Base-by-base conservation (phyloP, 2,329 filamentous ascomycete genomes). In the Epichloe bromicola region DNA sequence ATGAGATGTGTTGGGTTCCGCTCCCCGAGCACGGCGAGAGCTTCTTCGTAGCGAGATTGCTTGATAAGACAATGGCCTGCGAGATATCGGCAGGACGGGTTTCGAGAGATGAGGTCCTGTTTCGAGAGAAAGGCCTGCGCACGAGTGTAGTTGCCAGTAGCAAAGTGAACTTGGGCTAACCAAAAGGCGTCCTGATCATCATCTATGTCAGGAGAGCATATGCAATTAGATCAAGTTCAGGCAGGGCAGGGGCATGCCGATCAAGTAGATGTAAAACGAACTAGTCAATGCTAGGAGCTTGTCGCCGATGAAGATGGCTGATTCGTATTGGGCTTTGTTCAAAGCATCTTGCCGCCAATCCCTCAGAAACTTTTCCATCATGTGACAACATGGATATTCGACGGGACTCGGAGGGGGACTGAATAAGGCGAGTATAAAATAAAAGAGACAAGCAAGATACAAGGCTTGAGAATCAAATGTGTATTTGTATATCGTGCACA, bases 121-220 rank as follows among this genome's bases (percentile, higher is more conserved):
- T 88, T 85, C 33, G 83, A 81, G 55, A 98, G 81, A 57, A 96
- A 86, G 23, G 87, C 79, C 60, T 95, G 84, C 3, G 93, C 90
- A 60, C 93, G 86, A 8, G 86, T 93, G 67, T 95, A 96, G 72
- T 97, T 95, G 60, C 88, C 90, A 46, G 88, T 93, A 48, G 85
- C 86, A 70, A 97, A 98, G 69, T 98, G 91, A 38, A 95, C 88
- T 69, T 97, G 91, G n/a, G 93, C 93, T 42, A 98, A 83, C 85
- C 89, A 96, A 64, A 64, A 95, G 40, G 90, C 91, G 66, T 98
- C 93, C 57, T 88, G 84, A 62, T 95, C 89, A 65, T 91, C 86
- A 63, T 90, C 93, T 96, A 57, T 8, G 52, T 38, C 50, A 46
- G 46, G 43, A 10, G 33, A 45, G 47, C 34, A 34, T 30, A 34